Evolutionary conservation across 345 rosid genomes (phyloP), one percentile per base, ranked within the genome.

Genomic region (Anacardium occidentale): DNA sequence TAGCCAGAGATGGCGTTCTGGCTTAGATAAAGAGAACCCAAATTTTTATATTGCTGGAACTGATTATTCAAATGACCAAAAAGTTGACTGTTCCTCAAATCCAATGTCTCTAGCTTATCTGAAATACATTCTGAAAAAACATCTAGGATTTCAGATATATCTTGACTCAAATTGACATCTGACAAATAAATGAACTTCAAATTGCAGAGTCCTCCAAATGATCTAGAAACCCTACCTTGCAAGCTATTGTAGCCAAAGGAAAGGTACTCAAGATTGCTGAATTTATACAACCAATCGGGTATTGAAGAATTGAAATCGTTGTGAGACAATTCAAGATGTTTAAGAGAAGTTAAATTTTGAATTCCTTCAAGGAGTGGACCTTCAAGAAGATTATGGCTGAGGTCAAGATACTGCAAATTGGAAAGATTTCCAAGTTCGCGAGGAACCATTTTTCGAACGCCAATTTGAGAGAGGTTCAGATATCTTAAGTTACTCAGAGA

Each of bases 371-470:
- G 13, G 3, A 64, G 45, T 0, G 40, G 21, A 24, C 68, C 68
- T 47, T 24, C 1, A 5, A 59, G n/a, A 8, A 1, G 0, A 26
- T 64, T 64, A 24, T 5, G 0, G 2, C 10, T 4, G 4, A 66
- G 70, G 10, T 66, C 58, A 6, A 66, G 70, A 3, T 5, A 52
- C 3, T 52, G 70, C 25, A 52, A 55, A 51, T 52, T 51, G 5
- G 70, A 66, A 17, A 66, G 59, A 20, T 48, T 51, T 66, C 70
- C 70, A 29, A 66, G 17, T 52, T 66, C 29, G 26, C 5, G 57
- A 10, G 47, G 15, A 18, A 66, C 32, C 2, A 11, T 9, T 18
- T 26, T 47, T 3, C 4, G 4, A 52, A 52, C 10, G 5, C 22
- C 18, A 10, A 11, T 4, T 52, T 12, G 10, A 0, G 48, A 67